phyloP scores from a whole-genome alignment of 2,329 filamentous ascomycete species.

The Neonectria punicea region DNA sequence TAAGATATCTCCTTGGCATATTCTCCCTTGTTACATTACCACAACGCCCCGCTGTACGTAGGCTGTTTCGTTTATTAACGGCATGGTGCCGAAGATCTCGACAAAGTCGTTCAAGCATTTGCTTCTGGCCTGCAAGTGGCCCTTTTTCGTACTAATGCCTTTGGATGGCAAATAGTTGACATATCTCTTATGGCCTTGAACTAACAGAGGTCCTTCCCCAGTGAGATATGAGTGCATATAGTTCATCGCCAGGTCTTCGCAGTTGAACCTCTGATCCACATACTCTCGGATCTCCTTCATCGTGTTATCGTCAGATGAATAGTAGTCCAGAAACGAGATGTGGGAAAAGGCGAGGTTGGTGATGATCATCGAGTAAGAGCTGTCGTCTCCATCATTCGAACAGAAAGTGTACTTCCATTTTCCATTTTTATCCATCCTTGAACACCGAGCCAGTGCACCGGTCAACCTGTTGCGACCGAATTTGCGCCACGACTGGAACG shows the following conservation, averaged over 20 bases:
- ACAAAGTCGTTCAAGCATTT: slow-evolving; percentile 47
- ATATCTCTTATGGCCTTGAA: slow-evolving; percentile 41
- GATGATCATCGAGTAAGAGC: slow-evolving; percentile 49
- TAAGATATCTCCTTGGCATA: background rate
- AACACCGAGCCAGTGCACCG: slow-evolving; percentile 49
- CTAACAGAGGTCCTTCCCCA: slow-evolving; percentile 45
- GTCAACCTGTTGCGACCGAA: slow-evolving; percentile 46
- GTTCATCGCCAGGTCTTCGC: slow-evolving; percentile 53
- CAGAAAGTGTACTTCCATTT: slow-evolving; percentile 47
- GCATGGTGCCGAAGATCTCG: slow-evolving; percentile 45
- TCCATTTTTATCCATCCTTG: slow-evolving; percentile 28
- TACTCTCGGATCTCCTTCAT: slow-evolving; percentile 45
- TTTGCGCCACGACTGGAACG: slow-evolving; percentile 51
- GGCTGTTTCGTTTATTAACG: slow-evolving; percentile 43
- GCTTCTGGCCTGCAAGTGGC: slow-evolving; percentile 42
- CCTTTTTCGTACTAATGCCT: slow-evolving; percentile 44
- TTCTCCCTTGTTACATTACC: slow-evolving; percentile 25
- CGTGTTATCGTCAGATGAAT: slow-evolving; percentile 44
- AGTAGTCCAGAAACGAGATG: slow-evolving; percentile 50
- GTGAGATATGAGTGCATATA: slow-evolving; percentile 47
- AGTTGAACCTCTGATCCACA: slow-evolving; percentile 50
- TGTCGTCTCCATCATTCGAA: slow-evolving; percentile 28
- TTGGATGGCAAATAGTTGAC: slow-evolving; percentile 40
- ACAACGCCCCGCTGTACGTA: slow-evolving; percentile 41
- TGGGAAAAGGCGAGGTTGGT: slow-evolving; percentile 51